Evolutionary conservation across 495 filamentous ascomycete species (phyloP).

Genomic region (Penicillium mononematosum): DNA sequence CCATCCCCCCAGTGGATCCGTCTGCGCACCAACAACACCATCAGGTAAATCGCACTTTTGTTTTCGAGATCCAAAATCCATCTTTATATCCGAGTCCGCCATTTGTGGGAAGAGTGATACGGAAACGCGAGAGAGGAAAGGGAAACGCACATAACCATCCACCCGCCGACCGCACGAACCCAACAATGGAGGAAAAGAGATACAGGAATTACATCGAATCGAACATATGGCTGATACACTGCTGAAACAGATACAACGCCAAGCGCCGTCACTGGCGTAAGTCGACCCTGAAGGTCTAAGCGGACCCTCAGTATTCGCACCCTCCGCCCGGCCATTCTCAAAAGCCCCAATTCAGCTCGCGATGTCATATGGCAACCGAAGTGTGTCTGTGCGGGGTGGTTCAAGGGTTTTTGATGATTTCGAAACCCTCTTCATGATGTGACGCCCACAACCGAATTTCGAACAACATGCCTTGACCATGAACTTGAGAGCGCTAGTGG

Average conservation of each 20-base stretch:
- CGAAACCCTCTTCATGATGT: slow-evolving; percentile 25
- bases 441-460: slow-evolving; percentile 22
- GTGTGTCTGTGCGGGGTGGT: slow-evolving; percentile 20
- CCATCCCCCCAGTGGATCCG: slow-evolving; percentile 99
- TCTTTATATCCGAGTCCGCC: not conserved
- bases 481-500: slow-evolving; percentile 30
- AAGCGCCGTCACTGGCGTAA: slow-evolving; percentile 99
- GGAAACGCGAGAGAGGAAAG: not conserved
- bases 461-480: slow-evolving; percentile 9
- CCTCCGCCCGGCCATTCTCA: slow-evolving; percentile 13
- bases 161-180: slow-evolving; percentile 7
- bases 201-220: not conserved
- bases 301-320: slow-evolving; percentile 20
- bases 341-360: slow-evolving; percentile 16
- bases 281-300: slow-evolving; percentile 97
- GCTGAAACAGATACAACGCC: slow-evolving; percentile 83
- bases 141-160: not conserved
- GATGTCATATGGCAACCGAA: slow-evolving; percentile 18
- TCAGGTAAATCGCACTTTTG: slow-evolving; percentile 66
- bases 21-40: slow-evolving; percentile 96
- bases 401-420: slow-evolving; percentile 14
- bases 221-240: slow-evolving; percentile 23
- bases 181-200: slow-evolving; percentile 2
- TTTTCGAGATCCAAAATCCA: slow-evolving; percentile 11
- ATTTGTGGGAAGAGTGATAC: slow-evolving; percentile 3